Conservation (phyloP, 306 rosid species). For the Datisca glomerata region DNA sequence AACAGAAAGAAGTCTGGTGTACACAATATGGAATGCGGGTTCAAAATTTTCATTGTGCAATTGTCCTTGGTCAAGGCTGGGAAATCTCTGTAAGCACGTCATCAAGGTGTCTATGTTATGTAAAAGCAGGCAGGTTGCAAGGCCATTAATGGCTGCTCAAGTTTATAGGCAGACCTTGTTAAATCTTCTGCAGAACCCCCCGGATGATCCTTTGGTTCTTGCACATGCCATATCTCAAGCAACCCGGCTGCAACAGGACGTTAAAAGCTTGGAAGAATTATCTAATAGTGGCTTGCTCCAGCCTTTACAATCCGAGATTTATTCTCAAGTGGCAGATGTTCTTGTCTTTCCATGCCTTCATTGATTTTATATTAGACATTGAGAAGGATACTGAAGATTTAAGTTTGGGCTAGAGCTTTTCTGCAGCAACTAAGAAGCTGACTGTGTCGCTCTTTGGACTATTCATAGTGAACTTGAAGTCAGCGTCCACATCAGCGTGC, state of each 20-base stretch:
- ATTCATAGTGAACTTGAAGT: too few species aligned
- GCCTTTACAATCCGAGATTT: constrained; percentile 41
- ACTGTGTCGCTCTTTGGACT: too few species aligned
- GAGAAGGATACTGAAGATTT: constrained; percentile 10
- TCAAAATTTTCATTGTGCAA: constrained; percentile 71
- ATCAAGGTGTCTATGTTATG: constrained; percentile 59
- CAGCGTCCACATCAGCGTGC: too few species aligned
- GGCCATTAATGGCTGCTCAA: constrained; percentile 54
- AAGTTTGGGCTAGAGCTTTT: constrained; percentile 7
- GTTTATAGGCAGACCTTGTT: constrained; percentile 46
- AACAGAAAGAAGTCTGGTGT: constrained; percentile 39
- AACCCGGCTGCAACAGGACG: constrained; percentile 51
- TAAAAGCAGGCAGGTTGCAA: constrained; percentile 43
- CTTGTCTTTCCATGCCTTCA: constrained; percentile 26
- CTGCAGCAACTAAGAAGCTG: not conserved
- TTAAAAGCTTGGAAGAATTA: constrained; percentile 45
- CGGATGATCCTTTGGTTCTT: constrained; percentile 61
- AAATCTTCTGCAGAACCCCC: constrained; percentile 50
- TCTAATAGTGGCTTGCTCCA: constrained; percentile 54
- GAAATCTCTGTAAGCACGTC: constrained; percentile 67
- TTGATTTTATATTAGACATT: constrained; percentile 17
- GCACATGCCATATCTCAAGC: constrained; percentile 43
- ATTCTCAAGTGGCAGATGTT: constrained; percentile 34
- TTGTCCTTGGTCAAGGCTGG: constrained; percentile 65
- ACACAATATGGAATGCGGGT: constrained; percentile 71